Percentiles rank a stretch among this genome's conserved stretches.
Evolutionary conservation across 306 rosid species (phyloP).

Genomic region (Dalbergia cochinchinensis): DNA sequence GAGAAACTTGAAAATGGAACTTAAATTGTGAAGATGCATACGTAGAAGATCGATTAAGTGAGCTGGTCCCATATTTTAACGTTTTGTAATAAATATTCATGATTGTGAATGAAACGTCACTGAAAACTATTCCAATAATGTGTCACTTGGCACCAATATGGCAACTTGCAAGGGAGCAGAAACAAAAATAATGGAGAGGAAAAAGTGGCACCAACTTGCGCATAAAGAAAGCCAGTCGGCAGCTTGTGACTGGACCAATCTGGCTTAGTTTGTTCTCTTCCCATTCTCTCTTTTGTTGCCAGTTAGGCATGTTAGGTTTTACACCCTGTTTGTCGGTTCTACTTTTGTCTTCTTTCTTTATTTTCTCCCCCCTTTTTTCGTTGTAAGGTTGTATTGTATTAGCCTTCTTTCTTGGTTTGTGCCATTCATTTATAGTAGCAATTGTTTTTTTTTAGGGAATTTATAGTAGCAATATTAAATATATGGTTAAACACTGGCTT

Average conservation of each 20-base stretch:
- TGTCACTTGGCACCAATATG: conserved; percentile 34
- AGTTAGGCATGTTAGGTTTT: conserved; percentile 42
- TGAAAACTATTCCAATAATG: conserved; percentile 39
- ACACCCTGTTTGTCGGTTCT: conserved; percentile 35
- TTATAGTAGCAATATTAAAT: too few species aligned
- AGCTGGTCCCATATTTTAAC: too few species aligned
- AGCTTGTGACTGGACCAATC: conserved; percentile 25
- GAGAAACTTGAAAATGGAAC: too few species aligned
- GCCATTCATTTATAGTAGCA: too few species aligned
- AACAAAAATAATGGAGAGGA: conserved; percentile 37
- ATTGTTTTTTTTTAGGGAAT: too few species aligned
- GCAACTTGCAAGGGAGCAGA: conserved; percentile 44
- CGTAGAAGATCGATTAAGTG: too few species aligned
- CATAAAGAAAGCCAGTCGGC: conserved; percentile 29
- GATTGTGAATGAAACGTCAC: conserved; percentile 2
- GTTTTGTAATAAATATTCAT: not conserved
- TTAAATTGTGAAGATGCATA: too few species aligned
- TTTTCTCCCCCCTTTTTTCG: too few species aligned
- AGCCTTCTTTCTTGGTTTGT: too few species aligned
- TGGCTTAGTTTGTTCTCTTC: conserved; percentile 33
- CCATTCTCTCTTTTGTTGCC: not conserved
- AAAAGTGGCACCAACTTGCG: conserved; percentile 47
- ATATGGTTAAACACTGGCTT: too few species aligned
- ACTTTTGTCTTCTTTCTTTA: not conserved
- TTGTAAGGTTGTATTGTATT: too few species aligned